phyloP scores from a whole-genome alignment of 768 basidiomycete species.

The Amanita polypyramis region DNA sequence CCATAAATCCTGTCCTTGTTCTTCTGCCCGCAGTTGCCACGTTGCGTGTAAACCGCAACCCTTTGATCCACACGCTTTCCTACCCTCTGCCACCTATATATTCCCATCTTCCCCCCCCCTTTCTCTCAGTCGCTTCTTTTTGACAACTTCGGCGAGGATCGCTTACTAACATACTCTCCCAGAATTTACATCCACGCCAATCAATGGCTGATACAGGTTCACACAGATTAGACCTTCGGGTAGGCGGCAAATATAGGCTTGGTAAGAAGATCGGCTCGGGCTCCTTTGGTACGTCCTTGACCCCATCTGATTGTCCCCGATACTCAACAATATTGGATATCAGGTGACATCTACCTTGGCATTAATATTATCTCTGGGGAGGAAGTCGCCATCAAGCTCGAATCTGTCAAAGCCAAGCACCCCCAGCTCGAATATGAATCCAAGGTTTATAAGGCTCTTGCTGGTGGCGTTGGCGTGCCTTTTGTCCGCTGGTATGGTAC shows the following conservation, averaged over 20 bases:
- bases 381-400: constrained; percentile 99
- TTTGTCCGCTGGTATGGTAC: constrained; percentile 95
- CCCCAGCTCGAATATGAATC: constrained; percentile 99
- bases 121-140: constrained; percentile 9
- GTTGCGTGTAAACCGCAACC: constrained; percentile 23
- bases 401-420: constrained; percentile 99
- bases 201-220: constrained; percentile 65
- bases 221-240: constrained; percentile 74
- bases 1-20: constrained; percentile 3
- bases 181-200: constrained; percentile 15
- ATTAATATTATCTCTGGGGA: constrained; percentile 99
- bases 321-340: constrained; percentile 8
- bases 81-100: constrained; percentile 14
- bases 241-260: constrained; percentile 93
- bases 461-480: constrained; percentile 96
- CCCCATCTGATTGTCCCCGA: constrained; percentile 5
- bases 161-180: constrained; percentile 13
- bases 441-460: constrained; percentile 94
- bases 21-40: constrained; percentile 25
- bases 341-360: constrained; percentile 98
- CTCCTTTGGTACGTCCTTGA: constrained; percentile 71
- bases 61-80: constrained; percentile 30
- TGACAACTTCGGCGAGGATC: constrained; percentile 7
- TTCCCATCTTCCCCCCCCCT: constrained; percentile 8
- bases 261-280: constrained; percentile 99